phyloP scores from a whole-genome alignment of 495 filamentous ascomycete species.

The Rhizodiscina lignyota region DNA sequence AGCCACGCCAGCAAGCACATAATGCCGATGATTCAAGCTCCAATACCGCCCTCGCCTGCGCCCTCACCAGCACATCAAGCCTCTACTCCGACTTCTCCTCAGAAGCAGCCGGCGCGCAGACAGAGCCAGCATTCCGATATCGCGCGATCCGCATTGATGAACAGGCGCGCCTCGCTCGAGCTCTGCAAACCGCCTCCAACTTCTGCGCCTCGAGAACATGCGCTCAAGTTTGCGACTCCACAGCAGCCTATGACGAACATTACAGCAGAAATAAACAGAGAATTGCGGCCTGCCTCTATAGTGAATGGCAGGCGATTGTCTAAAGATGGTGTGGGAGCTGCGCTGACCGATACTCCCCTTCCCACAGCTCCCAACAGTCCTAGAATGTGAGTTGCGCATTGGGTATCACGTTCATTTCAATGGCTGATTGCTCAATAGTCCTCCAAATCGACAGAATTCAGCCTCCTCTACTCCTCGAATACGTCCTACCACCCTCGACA shows the following conservation, averaged over 20 bases:
- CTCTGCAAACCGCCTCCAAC: constrained; percentile 8
- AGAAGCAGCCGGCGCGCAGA: constrained; percentile 5
- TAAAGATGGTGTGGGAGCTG: too few species aligned
- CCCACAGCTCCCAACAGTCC: constrained; percentile 56
- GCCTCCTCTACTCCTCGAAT: constrained; percentile 38
- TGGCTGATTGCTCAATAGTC: constrained; percentile 3
- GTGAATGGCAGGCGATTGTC: too few species aligned
- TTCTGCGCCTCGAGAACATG: constrained; percentile 1
- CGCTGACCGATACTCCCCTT: constrained; percentile 50
- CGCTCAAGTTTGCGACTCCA: too few species aligned
- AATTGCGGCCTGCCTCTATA: too few species aligned
- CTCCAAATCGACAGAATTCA: constrained; percentile 22
- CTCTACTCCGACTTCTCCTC: too few species aligned
- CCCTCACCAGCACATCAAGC: too few species aligned
- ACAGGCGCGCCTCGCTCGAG: constrained; percentile 17
- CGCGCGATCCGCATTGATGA: constrained; percentile 46
- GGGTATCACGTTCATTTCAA: neutral
- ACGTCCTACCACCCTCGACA: constrained; percentile 28
- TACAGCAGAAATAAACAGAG: too few species aligned
- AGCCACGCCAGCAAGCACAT: too few species aligned
- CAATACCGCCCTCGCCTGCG: too few species aligned
- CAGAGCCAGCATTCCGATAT: constrained; percentile 21
- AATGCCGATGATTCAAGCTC: too few species aligned
- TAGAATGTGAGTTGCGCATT: constrained; percentile 38
- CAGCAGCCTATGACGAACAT: too few species aligned